A percentile compares a stretch with the other conserved stretches of the same genome.
Evolutionary conservation across 73 alveolate genomes (phyloP).

Genomic region (Paramecium primaurelia): DNA sequence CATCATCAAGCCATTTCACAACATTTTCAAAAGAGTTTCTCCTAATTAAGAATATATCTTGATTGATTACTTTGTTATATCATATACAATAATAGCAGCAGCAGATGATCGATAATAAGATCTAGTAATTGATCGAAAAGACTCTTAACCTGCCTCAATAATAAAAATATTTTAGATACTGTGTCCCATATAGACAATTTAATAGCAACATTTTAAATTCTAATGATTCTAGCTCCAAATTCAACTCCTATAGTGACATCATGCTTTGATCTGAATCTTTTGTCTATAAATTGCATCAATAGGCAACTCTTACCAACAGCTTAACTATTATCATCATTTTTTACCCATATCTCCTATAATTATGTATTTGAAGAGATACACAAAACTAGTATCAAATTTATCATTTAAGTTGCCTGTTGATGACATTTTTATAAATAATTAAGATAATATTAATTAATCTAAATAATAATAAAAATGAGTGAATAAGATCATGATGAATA

Average conservation of each 20-base stretch:
- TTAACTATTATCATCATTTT: neutral
- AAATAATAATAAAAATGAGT: neutral
- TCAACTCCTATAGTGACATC: constrained; percentile 96
- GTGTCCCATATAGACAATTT: constrained; percentile 96
- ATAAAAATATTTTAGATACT: constrained; percentile 59
- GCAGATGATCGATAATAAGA: constrained; percentile 89
- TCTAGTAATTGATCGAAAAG: constrained; percentile 82
- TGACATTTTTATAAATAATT: neutral
- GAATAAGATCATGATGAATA: neutral
- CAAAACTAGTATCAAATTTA: constrained; percentile 55
- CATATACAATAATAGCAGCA: constrained; percentile 86
- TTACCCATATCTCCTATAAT: constrained; percentile 87
- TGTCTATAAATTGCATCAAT: constrained; percentile 83
- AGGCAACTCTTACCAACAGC: constrained; percentile 94
- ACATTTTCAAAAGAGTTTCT: constrained; percentile 86
- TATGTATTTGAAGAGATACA: constrained; percentile 78
- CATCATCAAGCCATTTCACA: constrained; percentile 90
- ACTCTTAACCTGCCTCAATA: constrained; percentile 81
- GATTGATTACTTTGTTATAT: constrained; percentile 68
- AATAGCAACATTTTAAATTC: constrained; percentile 71
- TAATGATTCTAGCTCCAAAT: constrained; percentile 89
- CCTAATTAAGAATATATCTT: neutral
- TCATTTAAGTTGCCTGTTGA: neutral
- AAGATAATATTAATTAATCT: neutral
- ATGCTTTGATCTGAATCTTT: constrained; percentile 84